Evolutionary conservation across 345 rosid species (phyloP).

Genomic region (Euphorbia tirucalli): DNA sequence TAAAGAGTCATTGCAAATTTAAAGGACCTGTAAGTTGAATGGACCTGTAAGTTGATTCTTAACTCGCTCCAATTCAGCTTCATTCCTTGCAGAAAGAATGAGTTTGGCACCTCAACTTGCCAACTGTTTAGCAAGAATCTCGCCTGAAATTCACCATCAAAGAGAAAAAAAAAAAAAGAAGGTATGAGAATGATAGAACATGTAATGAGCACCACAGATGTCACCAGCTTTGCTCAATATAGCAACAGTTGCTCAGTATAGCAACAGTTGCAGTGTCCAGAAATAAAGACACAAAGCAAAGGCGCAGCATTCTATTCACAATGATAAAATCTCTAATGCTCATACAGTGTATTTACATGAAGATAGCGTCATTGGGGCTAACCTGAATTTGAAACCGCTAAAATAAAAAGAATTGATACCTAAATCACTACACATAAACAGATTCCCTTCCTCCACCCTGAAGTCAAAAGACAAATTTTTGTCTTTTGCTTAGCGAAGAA

Average conservation of each 20-base stretch:
- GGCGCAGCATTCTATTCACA: not conserved
- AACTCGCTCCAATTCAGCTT: conserved; percentile 74
- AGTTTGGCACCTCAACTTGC: conserved; percentile 87
- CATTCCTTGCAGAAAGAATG: conserved; percentile 81
- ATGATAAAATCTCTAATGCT: not conserved
- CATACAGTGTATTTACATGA: not conserved
- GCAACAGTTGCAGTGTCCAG: not conserved
- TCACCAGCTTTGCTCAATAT: not conserved
- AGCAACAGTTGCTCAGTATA: not conserved
- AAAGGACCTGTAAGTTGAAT: conserved; percentile 3
- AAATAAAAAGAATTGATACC: not conserved
- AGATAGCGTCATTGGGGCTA: not conserved
- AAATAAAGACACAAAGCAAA: not conserved
- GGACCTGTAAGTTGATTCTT: conserved; percentile 62
- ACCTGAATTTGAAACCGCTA: not conserved
- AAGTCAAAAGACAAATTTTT: not conserved
- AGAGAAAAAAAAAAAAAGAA: not conserved
- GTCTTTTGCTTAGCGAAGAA: not conserved
- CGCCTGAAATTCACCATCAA: conserved; percentile 47
- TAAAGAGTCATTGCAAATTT: not conserved
- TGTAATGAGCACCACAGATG: not conserved
- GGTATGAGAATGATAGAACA: not conserved
- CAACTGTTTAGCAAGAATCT: conserved; percentile 79
- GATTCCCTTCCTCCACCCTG: not conserved
- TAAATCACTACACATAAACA: not conserved